Evolutionary conservation across 228 moss, liverwort and hornwort species (phyloP).

Genomic region (Sphagnum fallax): DNA sequence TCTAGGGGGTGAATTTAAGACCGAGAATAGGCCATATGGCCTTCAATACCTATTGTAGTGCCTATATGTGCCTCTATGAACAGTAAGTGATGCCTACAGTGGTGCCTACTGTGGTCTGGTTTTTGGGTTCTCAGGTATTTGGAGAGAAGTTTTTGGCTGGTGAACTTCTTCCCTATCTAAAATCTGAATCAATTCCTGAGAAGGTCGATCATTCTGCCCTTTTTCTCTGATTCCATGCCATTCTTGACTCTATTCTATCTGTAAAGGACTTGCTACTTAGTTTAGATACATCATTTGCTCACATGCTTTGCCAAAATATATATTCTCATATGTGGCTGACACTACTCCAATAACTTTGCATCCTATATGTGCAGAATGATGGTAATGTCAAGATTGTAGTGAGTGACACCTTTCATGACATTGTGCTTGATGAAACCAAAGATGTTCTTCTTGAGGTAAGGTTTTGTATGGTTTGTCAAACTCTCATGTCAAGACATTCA

Average conservation of each 20-base stretch:
- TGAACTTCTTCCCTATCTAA: slow-evolving; percentile 34
- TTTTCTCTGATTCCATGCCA: too few species aligned
- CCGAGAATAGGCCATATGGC: too few species aligned
- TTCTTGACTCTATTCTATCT: too few species aligned
- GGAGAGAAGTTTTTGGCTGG: slow-evolving; percentile 38
- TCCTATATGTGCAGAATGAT: slow-evolving; percentile 47
- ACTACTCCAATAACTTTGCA: not conserved
- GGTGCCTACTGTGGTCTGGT: too few species aligned
- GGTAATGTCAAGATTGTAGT: slow-evolving; percentile 85
- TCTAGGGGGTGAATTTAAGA: too few species aligned
- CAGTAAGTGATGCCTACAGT: too few species aligned
- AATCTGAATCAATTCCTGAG: slow-evolving; percentile 43
- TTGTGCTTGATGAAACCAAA: slow-evolving; percentile 81
- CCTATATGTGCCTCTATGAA: too few species aligned
- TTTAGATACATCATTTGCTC: too few species aligned
- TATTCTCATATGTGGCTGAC: not conserved
- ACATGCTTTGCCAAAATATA: not conserved
- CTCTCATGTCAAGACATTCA: not conserved
- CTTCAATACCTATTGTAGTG: too few species aligned
- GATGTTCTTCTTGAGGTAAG: slow-evolving; percentile 87
- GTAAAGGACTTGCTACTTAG: too few species aligned
- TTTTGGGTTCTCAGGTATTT: slow-evolving; percentile 23
- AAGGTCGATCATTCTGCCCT: slow-evolving; percentile 10
- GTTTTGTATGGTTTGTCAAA: not conserved
- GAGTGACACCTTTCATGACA: slow-evolving; percentile 68